Evolutionary conservation across 2,329 filamentous ascomycete species (phyloP), one percentile per base, ranked within the genome.

Genomic region (Alternaria brassicicola): DNA sequence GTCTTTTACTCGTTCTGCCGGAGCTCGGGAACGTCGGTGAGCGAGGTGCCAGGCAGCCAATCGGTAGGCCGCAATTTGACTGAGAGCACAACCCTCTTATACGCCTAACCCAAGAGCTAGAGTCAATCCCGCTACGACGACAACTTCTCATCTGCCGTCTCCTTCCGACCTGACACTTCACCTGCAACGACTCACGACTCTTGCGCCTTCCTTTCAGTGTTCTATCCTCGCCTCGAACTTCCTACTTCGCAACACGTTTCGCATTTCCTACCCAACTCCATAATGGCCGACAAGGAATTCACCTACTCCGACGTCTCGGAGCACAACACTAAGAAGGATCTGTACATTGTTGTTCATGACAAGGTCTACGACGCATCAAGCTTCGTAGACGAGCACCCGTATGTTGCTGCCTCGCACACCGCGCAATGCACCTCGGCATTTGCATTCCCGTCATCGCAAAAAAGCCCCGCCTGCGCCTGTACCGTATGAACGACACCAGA

Each of bases 371-470:
- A 98, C 80, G 81, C 84, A 77, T 86, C 88, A 74, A 90, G 89
- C 80, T 99, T 99, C 81, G 84, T 98, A 69, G 94, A 98, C 78
- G 95, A 99, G 88, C 95, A 99, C 80, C 95, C 95, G 87, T 89
- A 87, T 68, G 86, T 86, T 47, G 43, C 50, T 59, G 54, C 59
- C 51, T 17, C 43, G 19, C 43, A 19, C 43, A 4, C 48, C 33
- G 12, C 57, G 39, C 19, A 54, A 36, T 30, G 23, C 41, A 33
- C 49, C 55, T 52, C 26, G 47, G 47, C 39, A 28, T 33, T 21
- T 38, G 33, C 41, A 23, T 28, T 13, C 23, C 49, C 26, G 30
- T 25, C 36, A 46, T 55, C 30, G 42, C 55, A 12, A 56, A 57
- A 56, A 49, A 49, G 52, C 52, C 48, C 56, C 52, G 26, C 63